Evolutionary conservation across 1,284 basidiomycete species (phyloP), one percentile per base, ranked within the genome.

Genomic region (Sphagnurus paluster): DNA sequence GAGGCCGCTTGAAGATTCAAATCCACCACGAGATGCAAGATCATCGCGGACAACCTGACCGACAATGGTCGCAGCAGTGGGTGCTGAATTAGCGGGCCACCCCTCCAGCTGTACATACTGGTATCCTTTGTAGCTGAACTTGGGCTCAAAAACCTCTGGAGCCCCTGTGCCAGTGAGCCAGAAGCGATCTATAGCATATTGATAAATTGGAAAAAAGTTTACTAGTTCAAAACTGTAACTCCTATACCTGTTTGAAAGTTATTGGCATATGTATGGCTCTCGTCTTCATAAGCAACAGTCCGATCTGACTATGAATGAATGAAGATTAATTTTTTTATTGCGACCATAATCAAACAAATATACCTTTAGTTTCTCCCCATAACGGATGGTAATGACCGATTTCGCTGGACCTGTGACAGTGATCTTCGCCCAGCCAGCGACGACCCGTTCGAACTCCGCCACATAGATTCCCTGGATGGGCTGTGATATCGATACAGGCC

Each of bases 341-440:
- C n/a, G n/a, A n/a, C n/a, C n/a, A n/a, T n/a, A n/a, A n/a, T n/a
- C n/a, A n/a, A 4, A 32, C 2, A 7, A 16, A 26, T 9, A 19
- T 19, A 52, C 53, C 32, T 61, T 57, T 2, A 61, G 44, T 35
- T 63, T 63, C 46, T 63, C 61, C 4, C 61, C 61, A 34, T 54
- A 61, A 44, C 60, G 61, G 26, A 61, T 52, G 0, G 58, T 61
- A 33, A 63, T 54, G 39, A 61, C 45, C 1, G 48, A 55, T 14
- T 55, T 56, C 14, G 52, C 53, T 1, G 60, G 58, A 14, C 61
- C 61, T 4, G 53, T 44, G 10, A 50, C 60, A 4, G 60, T 57
- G 9, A 63, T 44, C 24, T 44, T 51, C 10, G 49, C 60, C 61
- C 59, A 61, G 8, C 60, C 61, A 9, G 59, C 49, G 29, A 61